A percentile compares a stretch with the other conserved stretches of the same genome.
Evolutionary conservation across 176 grass and related monocot genomes (phyloP).

Genomic region (Echinochloa phyllopogon): DNA sequence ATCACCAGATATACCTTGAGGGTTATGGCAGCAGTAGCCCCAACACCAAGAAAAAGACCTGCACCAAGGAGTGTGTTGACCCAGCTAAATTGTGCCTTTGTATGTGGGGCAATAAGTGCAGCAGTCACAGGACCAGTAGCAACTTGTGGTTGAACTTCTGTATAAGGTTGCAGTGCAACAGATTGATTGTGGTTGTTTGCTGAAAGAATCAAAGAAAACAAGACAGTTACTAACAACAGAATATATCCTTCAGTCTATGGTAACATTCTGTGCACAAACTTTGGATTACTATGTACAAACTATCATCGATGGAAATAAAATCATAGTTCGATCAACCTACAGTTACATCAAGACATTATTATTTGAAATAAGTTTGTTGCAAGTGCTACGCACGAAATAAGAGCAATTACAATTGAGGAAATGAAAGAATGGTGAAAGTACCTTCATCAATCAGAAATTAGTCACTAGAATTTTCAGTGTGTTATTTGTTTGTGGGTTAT

Average conservation of each 20-base stretch:
- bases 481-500: background rate
- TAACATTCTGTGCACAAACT: slow-evolving; percentile 6
- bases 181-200: slow-evolving; percentile 54
- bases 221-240: slow-evolving; percentile 24
- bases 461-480: background rate
- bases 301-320: background rate
- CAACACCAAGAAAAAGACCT: slow-evolving; percentile 68
- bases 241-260: background rate
- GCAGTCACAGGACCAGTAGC: slow-evolving; percentile 26
- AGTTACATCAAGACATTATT: slow-evolving; percentile 5
- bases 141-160: slow-evolving; percentile 46
- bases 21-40: slow-evolving; percentile 59
- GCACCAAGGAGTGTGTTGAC: slow-evolving; percentile 65
- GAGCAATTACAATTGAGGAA: background rate
- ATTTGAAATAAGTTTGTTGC: background rate
- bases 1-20: slow-evolving; percentile 63
- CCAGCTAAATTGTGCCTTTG: slow-evolving; percentile 58
- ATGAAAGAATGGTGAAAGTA: background rate
- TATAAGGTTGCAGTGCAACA: slow-evolving; percentile 43
- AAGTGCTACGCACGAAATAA: background rate
- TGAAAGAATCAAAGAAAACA: slow-evolving; percentile 49
- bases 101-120: slow-evolving; percentile 33
- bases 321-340: background rate
- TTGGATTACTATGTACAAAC: slow-evolving; percentile 3
- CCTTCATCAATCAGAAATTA: background rate